Conservation (phyloP, 2,329 filamentous ascomycete species). For the Aureobasidium melanogenum region DNA sequence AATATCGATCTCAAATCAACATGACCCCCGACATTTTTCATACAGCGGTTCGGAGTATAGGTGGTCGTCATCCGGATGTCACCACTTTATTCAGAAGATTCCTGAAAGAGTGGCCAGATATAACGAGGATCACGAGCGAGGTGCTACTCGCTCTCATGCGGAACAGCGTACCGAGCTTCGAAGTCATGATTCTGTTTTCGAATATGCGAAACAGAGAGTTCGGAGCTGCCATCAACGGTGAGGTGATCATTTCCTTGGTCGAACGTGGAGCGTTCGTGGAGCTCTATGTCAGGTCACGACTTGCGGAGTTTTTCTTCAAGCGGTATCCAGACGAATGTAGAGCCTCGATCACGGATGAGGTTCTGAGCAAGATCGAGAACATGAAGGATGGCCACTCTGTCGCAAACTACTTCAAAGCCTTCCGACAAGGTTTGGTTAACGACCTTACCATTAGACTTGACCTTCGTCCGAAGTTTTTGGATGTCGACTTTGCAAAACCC, state of each 20-base stretch:
- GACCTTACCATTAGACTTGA: not conserved
- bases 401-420: not conserved
- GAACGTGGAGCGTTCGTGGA: not conserved
- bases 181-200: not conserved
- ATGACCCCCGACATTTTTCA: not conserved
- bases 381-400: not conserved
- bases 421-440: not conserved
- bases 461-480: too few species aligned
- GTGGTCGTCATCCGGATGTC: too few species aligned
- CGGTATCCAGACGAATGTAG: not conserved
- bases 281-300: not conserved
- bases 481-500: not conserved
- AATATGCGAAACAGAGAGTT: not conserved
- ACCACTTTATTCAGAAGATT: not conserved
- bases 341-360: not conserved
- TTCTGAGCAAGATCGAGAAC: not conserved
- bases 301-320: not conserved
- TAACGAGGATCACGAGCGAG: not conserved
- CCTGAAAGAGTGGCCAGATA: not conserved
- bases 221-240: not conserved
- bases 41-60: not conserved
- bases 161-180: not conserved
- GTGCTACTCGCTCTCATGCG: not conserved
- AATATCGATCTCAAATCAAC: not conserved
- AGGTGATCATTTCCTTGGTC: not conserved